Evolutionary conservation across 2,329 filamentous ascomycete species (phyloP), one percentile per base, ranked within the genome.

Genomic region (Fonsecaea erecta): DNA sequence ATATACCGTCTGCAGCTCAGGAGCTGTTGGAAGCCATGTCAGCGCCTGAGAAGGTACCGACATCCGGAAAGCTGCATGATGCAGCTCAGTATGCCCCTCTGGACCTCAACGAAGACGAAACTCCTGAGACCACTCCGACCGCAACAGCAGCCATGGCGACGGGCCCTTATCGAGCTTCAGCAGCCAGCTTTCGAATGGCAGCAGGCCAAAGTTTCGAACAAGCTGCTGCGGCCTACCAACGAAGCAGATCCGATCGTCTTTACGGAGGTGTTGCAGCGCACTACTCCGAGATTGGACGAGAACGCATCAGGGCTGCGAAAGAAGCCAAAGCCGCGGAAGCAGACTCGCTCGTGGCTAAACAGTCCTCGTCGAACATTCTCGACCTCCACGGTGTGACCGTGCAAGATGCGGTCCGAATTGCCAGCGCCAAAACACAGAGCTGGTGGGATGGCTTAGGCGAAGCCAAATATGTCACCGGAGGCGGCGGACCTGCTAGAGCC

Each of bases 341-440:
- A 1, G 90, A 95, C 72, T 77, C 84, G 0, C 82, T 89, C 2
- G 93, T 94, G 0, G 83, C 88, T 11, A 74, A 79, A 9, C 89
- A 93, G 73, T 93, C 91, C 57, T 83, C 82, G 0, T 65, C 75
- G 1, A 81, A 77, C 0, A 80, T 83, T 21, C 81, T 96, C 7
- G 94, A 98, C 76, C 80, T 98, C 28, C 94, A 98, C 75, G 92
- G 92, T 5, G 87, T 97, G 4, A 88, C 84, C 52, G 93, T 97
- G 1, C 82, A 87, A 55, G 91, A 96, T 75, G 94, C 90, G 1
- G 87, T 93, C 32, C 83, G 91, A 2, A 97, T 97, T 69, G 88
- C 91, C 1, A 84, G 85, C 32, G 83, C 88, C 53, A 84, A 83
- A 40, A 89, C 90, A 0, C 82, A 85, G 69, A 75, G 75, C 9